These are phyloP conservation scores for Blastocystis sp. DNA, from an alignment of 352 stramenopile species.

Conservation along the genomic window DNA sequence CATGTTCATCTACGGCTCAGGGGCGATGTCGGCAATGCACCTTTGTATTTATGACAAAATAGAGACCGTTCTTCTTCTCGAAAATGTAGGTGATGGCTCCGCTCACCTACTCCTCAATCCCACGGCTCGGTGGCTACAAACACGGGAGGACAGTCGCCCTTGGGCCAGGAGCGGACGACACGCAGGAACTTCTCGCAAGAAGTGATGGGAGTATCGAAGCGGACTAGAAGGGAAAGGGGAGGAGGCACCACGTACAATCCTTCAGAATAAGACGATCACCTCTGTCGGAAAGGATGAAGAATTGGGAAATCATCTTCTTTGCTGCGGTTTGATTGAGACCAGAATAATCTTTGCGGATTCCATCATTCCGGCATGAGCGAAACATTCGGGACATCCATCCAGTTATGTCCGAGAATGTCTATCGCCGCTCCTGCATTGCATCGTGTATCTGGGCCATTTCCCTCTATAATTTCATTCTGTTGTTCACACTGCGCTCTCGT, in stretches of 20 bases:
- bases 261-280: slow-evolving; percentile 97
- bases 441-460: neutral
- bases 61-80: slow-evolving; percentile 78
- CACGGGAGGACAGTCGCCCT: slow-evolving; percentile 88
- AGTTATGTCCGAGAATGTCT: neutral
- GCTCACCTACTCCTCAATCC: slow-evolving; percentile 76
- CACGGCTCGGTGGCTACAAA: slow-evolving; percentile 75
- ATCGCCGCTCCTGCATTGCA: neutral
- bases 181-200: slow-evolving; percentile 93
- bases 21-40: neutral
- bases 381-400: neutral
- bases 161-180: slow-evolving; percentile 98
- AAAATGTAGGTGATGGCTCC: slow-evolving; percentile 89
- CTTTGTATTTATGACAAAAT: slow-evolving; percentile 92
- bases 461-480: neutral
- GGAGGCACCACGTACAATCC: slow-evolving; percentile 76
- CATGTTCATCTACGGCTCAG: slow-evolving; percentile 80
- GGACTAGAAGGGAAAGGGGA: neutral
- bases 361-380: neutral
- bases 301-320: slow-evolving; percentile 85
- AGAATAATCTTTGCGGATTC: neutral
- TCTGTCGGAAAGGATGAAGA: slow-evolving; percentile 95
- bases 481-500: too few species aligned
- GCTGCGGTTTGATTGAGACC: neutral
- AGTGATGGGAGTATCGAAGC: slow-evolving; percentile 68